Base-by-base conservation (phyloP, 331 rosid genomes). In the Rhamnella rubrinervis region DNA sequence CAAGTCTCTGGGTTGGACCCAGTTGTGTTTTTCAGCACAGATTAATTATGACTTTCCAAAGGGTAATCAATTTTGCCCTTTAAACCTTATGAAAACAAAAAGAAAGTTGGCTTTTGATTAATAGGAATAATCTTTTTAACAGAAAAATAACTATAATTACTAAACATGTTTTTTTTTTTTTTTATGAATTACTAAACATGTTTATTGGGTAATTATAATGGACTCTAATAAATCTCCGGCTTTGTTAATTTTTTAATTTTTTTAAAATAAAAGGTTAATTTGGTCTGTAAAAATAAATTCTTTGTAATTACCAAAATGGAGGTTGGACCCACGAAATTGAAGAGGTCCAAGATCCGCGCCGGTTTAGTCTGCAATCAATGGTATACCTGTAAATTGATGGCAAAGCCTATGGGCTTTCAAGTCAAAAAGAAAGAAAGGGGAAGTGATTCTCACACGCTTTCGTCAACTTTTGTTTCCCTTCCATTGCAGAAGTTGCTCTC, bases 381-480 rank as follows among this genome's bases (percentile, higher is more conserved):
- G 77, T 50, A 41, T 59, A 64, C 50, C 66, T 73, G 71, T 63
- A 73, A 56, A 26, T 75, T 67, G 14, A 50, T 75, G n/a, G 26
- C 25, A 3, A 6, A 10, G n/a, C 35, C 0, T 8, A 3, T 59
- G 67, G 44, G 17, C 12, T 59, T 75, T 51, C 13, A 5, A 28
- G 74, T 61, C 52, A n/a, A 17, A n/a, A 0, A 10, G 7, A 0
- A 9, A 2, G 2, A 9, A 37, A 4, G 55, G 8, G 37, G 21
- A 23, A 28, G 64, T 28, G 63, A n/a, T 23, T 25, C 67, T 59
- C 55, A 67, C 74, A 23, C 78, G 74, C 66, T 78, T 78, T 67
- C 74, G 75, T 72, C 75, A 72, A 78, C 78, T 72, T 72, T 59
- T 66, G 72, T 68, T 31, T 65, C 13, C 47, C 49, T 18, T 60